Base-by-base conservation (phyloP, 1,284 basidiomycete species). In the Trichosporon asahii region DNA sequence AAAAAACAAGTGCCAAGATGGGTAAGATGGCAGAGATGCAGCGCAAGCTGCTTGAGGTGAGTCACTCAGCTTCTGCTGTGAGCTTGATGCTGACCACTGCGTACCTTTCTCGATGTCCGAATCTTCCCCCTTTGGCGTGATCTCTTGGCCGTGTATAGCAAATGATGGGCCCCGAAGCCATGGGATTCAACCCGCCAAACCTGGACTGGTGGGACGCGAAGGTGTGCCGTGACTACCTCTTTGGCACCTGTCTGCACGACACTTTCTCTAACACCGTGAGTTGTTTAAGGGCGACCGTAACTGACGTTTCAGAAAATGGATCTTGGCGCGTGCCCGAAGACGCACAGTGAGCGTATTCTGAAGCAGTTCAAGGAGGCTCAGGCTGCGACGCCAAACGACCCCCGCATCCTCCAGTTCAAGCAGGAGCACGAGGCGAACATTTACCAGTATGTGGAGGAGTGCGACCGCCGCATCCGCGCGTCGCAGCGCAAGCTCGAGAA, bases 111-210 rank as follows among this genome's bases (percentile, higher is more conserved):
- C 40, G 46, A 33, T 35, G 3, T 31, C 25, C 14, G 15, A 14
- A 12, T 1, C 18, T 4, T 23, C 63, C 35, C 35, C 12, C 25
- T 35, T 37, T 37, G 33, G 57, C 25, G 12, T 29, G 21, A 29
- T n/a, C 49, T 12, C 57, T 14, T 31, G 14, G 2, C 25, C 27
- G 15, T 35, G 29, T 55, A 60, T 79, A 95, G 93, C 94, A 95
- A 95, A 95, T 97, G 94, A 96, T 97, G 94, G 94, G 94, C n/a
- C 93, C 94, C 57, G 95, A 98, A 85, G 94, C 95, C 15, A 96
- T 98, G 93, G 95, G 95, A 76, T 90, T 95, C 66, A 90, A 92
- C 64, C 93, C 93, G 76, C 90, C 91, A 75, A 95, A 98, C 84
- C 86, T 98, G 73, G 90, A 92, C 72, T 98, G 97, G 91, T 93